These are phyloP conservation scores for Blepharisma japonicum DNA, from an alignment of 73 alveolate genomes.

Conservation along the genomic window DNA sequence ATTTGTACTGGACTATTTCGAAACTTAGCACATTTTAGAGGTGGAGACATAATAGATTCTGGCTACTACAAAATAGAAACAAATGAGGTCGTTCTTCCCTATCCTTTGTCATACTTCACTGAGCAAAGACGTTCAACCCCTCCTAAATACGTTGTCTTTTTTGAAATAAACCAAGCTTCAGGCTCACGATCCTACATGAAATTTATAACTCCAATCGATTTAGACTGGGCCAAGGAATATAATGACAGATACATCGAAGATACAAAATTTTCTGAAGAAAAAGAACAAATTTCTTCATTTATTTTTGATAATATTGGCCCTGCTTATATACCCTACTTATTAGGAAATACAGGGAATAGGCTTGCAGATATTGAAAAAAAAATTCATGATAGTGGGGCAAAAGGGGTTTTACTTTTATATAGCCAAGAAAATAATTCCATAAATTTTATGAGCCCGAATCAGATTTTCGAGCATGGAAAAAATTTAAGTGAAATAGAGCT, in stretches of 20 bases:
- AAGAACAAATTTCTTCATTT: not conserved
- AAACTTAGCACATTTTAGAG: conserved; percentile 3
- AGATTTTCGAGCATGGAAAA: too few relatives aligned
- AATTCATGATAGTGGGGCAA: not conserved
- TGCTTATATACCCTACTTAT: not conserved
- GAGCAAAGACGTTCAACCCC: not conserved
- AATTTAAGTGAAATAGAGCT: too few relatives aligned
- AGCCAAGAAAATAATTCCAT: not conserved
- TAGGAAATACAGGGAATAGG: not conserved
- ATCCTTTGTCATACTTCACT: not conserved
- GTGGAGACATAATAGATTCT: not conserved
- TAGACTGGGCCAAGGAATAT: not conserved
- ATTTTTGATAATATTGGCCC: conserved; percentile 15
- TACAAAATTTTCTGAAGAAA: conserved; percentile 2
- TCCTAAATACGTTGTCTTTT: conserved; percentile 18
- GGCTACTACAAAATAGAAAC: not conserved
- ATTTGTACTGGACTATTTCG: too few relatives aligned
- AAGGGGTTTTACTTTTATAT: not conserved
- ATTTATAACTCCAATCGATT: conserved; percentile 11
- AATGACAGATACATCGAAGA: not conserved
- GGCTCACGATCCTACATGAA: not conserved
- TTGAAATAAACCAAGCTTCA: not conserved
- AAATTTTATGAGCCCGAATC: not conserved
- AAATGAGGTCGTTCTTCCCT: not conserved
- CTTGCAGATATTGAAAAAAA: conserved; percentile 3